These are phyloP conservation scores for Ceratobasidium sp. DNA, from an alignment of 1,284 basidiomycete species.

Conservation along the genomic window DNA sequence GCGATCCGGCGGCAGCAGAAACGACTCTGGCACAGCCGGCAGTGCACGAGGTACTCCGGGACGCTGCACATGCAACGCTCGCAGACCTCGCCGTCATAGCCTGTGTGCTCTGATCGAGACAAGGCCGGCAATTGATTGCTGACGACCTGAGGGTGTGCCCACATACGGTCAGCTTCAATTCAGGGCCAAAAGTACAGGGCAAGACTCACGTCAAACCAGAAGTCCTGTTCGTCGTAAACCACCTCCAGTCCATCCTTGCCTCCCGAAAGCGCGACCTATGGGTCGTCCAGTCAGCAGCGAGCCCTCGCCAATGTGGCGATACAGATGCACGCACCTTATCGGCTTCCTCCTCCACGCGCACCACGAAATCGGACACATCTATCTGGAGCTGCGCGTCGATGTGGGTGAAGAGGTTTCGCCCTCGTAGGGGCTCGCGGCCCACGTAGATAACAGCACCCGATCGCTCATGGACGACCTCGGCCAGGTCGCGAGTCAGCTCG, in stretches of 20 bases:
- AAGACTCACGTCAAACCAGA: constrained; percentile 26
- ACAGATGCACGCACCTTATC: not conserved
- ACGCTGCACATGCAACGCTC: constrained; percentile 1
- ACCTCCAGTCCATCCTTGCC: not conserved
- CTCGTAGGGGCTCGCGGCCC: not conserved
- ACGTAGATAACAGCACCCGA: constrained; percentile 16
- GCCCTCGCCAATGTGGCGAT: too few species aligned
- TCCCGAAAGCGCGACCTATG: not conserved
- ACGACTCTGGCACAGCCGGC: not conserved
- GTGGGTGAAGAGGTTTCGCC: not conserved
- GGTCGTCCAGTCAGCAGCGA: not conserved
- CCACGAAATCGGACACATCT: not conserved
- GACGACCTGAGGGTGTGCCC: not conserved
- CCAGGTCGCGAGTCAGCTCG: not conserved
- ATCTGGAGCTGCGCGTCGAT: constrained; percentile 14
- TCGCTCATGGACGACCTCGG: not conserved
- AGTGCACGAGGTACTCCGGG: constrained; percentile 2
- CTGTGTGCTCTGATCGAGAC: not conserved
- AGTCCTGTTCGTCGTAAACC: not conserved
- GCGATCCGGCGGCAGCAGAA: constrained; percentile 7
- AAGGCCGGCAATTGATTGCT: not conserved
- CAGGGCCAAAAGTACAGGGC: not conserved
- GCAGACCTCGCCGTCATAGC: not conserved
- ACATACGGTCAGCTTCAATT: not conserved
- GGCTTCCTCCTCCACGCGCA: not conserved